Evolutionary conservation across 2,329 filamentous ascomycete species (phyloP).

Genomic region (Pyrenochaeta sp.): DNA sequence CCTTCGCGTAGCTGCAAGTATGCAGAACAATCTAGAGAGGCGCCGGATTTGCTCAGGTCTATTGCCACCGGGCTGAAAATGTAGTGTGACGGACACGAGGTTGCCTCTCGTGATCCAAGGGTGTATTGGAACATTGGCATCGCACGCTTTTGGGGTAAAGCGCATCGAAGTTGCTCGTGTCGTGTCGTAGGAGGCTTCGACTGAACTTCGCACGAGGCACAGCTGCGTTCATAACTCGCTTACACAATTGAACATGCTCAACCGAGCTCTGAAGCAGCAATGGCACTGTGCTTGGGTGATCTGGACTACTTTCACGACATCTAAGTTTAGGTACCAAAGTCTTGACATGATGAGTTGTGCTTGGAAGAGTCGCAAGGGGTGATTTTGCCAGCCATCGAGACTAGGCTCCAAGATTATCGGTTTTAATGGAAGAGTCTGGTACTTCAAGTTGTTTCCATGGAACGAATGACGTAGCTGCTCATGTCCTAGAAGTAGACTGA

Average conservation of each 20-base stretch:
- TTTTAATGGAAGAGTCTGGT: too few relatives aligned
- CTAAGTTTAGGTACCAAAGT: not conserved
- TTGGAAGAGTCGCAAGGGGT: too few relatives aligned
- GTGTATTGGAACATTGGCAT: conserved; percentile 1
- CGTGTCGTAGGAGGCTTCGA: not conserved
- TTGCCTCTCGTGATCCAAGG: not conserved
- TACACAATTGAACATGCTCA: not conserved
- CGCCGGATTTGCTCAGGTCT: not conserved
- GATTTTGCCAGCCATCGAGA: too few relatives aligned
- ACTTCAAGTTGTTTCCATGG: too few relatives aligned
- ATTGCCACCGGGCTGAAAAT: not conserved
- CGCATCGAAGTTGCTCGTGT: not conserved
- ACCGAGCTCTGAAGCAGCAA: not conserved
- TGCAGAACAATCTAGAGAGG: conserved; percentile 3
- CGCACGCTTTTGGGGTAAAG: not conserved
- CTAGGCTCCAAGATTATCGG: too few relatives aligned
- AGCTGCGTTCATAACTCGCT: not conserved
- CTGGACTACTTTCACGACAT: not conserved
- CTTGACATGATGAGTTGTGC: not conserved
- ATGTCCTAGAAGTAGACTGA: too few relatives aligned
- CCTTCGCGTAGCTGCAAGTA: conserved; percentile 4
- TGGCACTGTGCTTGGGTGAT: not conserved
- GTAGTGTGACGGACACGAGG: not conserved
- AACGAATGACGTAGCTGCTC: too few relatives aligned
- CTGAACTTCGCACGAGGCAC: not conserved